A percentile compares a stretch with the other conserved stretches of the same genome.
These are phyloP conservation scores for Brassica nigra DNA, from an alignment of 345 rosid genomes.

Conservation along the genomic window DNA sequence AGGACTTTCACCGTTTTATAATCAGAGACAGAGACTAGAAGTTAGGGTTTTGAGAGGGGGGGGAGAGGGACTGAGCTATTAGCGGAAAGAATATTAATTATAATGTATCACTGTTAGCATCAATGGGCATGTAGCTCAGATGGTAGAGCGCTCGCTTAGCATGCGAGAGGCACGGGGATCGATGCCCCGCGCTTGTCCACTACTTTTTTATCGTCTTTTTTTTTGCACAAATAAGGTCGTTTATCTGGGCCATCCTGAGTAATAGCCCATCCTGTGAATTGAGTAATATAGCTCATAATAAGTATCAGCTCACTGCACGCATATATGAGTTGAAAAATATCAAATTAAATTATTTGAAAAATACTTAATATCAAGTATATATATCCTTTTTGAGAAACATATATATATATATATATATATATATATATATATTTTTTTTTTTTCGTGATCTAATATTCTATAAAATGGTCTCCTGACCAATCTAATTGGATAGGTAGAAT, in stretches of 20 bases:
- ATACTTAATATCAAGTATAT: too few relatives aligned
- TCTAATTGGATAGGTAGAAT: not conserved
- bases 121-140: slow-evolving; percentile 46
- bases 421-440: too few relatives aligned
- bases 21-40: not conserved
- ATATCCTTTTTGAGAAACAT: too few relatives aligned
- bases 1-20: not conserved
- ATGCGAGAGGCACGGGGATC: slow-evolving; percentile 90
- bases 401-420: too few relatives aligned
- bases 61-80: not conserved
- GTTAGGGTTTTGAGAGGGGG: slow-evolving; percentile 11
- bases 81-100: not conserved
- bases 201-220: not conserved
- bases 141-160: slow-evolving; percentile 77
- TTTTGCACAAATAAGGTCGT: too few relatives aligned
- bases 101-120: not conserved
- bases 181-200: slow-evolving; percentile 64
- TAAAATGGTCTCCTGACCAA: not conserved
- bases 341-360: too few relatives aligned
- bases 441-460: not conserved
- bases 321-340: too few relatives aligned
- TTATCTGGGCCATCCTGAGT: too few relatives aligned
- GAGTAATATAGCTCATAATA: too few relatives aligned
- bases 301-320: too few relatives aligned
- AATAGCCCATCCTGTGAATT: too few relatives aligned